phyloP scores from a whole-genome alignment of 768 basidiomycete species.

The Hortiboletus campestris region DNA sequence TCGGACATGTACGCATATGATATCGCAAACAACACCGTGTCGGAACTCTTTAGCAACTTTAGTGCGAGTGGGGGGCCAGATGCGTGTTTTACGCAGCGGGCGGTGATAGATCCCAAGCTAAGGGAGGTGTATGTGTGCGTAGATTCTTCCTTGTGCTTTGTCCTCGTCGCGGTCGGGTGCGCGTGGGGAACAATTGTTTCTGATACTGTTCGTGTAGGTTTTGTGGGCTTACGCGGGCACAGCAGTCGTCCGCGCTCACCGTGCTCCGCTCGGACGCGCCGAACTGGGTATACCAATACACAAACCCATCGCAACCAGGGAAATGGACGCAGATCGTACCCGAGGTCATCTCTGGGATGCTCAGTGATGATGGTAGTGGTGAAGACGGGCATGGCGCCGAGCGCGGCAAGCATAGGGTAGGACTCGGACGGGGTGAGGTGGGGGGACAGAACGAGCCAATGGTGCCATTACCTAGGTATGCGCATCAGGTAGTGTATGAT shows the following conservation, averaged over 20 bases:
- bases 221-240: constrained; percentile 53
- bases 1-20: constrained; percentile 78
- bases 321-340: constrained; percentile 62
- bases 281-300: constrained; percentile 70
- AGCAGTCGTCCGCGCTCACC: constrained; percentile 38
- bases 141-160: not conserved
- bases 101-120: constrained; percentile 59
- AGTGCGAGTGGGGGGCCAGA: constrained; percentile 61
- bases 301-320: constrained; percentile 48
- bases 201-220: constrained; percentile 41
- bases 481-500: constrained; percentile 79
- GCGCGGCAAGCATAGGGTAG: not conserved
- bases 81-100: constrained; percentile 73
- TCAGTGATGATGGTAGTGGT: not conserved
- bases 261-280: constrained; percentile 47
- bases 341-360: constrained; percentile 20
- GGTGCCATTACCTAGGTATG: constrained; percentile 64
- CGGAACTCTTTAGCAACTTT: constrained; percentile 64
- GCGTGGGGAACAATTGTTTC: not conserved
- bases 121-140: constrained; percentile 74
- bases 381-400: not conserved
- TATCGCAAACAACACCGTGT: constrained; percentile 52
- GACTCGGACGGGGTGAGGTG: not conserved
- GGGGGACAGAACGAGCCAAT: constrained; percentile 17
- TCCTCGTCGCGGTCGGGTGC: too few relatives aligned